Evolutionary conservation across 2,329 filamentous ascomycete genomes (phyloP), one percentile per base, ranked within the genome.

Genomic region (Colletotrichum falcatum): DNA sequence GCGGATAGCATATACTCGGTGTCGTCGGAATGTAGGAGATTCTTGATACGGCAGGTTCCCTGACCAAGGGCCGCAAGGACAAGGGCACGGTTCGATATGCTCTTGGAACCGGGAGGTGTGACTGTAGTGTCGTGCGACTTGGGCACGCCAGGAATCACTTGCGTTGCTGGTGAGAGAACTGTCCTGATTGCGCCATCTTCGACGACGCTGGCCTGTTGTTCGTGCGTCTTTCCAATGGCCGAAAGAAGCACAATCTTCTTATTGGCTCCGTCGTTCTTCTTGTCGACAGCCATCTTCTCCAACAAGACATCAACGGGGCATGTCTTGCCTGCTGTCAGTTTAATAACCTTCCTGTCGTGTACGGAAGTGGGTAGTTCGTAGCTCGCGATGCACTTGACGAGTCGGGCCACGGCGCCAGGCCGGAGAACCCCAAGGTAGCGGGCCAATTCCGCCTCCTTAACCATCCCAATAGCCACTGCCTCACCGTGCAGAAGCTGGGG

Each of bases 1-100:
- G 96, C 95, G 67, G 94, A 94, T 54, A 99, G 85, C 96, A 99
- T 99, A 81, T 94, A 96, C 79, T 98, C 94, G 0, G 95, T 97
- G 78, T 99, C 96, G 76, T 98, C 96, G 0, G 96, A 98, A 81
- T 98, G 95, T 14, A 99, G 87, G 39, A 99, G 85, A 76, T 99
- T 98, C 80, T 90, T 95, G 79, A 99, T 92, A 48, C 92, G 91
- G 78, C 95, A 98, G 33, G 91, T 90, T 23, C 96, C 96, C 65
- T 89, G 89, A 42, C 95, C 94, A 39, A 99, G 90, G 16, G 96
- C 96, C 54, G 96, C 96, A 61, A 99, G 87, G n/a, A 99, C 90
- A 48, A 99, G 88, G 42, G 97, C 95, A 54, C 96, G 90, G 81
- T 99, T 99, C 0, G 96, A 99, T 69, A 99, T 94, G 80, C 95